Evolutionary conservation across 495 filamentous ascomycete genomes (phyloP), one percentile per base, ranked within the genome.

Genomic region (Tuber calosporum): DNA sequence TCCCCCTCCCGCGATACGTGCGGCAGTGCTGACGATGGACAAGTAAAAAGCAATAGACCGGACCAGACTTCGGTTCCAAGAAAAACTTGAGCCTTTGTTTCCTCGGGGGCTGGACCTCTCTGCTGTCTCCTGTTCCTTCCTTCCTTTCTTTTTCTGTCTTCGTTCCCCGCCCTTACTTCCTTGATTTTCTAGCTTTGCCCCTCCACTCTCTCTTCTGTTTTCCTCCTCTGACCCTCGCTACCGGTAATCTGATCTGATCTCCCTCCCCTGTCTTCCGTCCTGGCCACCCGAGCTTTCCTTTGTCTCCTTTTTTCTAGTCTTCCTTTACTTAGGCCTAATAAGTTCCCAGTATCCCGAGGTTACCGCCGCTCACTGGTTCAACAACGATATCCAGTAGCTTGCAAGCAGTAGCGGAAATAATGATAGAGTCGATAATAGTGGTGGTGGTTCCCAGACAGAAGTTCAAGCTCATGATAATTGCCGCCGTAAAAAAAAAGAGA

Each of bases 391-490:
- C 71, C 67, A 73, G 39, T 36, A 77, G 71, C 40, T 43, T 68
- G 48, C 20, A 70, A 37, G 72, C 19, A 68, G 58, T 68, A 39
- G 37, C 58, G 68, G 75, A 48, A 67, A 39, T 48, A 45, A 67
- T 40, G 67, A 66, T 71, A 68, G 34, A 26, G 48, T 30, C 42
- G 72, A 70, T 39, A 78, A 69, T 62, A 74, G 74, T 70, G 36
- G 58, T 70, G 36, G 58, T 78, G 38, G 34, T 74, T 62, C 53
- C 53, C 38, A 62, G 45, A 66, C 74, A 41, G 67, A 66, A 77
- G 66, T 48, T 77, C 70, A 77, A 69, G 71, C 71, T 73, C 71
- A 78, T 78, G 71, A 37, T 68, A 78, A 77, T 77, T 74, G 38
- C 68, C 67, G 69, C 75, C 17, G 26, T 45, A 73, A 48, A 58